phyloP scores from a whole-genome alignment of 2,329 filamentous ascomycete genomes.

The Colletotrichum karsti region DNA sequence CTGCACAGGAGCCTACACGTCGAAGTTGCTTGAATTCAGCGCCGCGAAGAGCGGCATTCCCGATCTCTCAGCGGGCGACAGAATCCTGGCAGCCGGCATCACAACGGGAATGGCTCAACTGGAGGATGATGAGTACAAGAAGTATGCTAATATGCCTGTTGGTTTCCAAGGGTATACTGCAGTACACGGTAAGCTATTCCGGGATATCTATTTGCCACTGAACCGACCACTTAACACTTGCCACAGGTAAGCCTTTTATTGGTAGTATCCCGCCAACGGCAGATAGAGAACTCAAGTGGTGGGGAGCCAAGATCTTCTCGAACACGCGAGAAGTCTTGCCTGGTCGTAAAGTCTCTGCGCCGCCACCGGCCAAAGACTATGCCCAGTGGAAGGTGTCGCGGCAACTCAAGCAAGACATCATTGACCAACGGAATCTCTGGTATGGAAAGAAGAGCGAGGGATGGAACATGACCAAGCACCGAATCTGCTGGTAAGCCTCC shows the following conservation, averaged over 20 bases:
- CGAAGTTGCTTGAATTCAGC: conserved; percentile 61
- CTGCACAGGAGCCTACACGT: conserved; percentile 66
- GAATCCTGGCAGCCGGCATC: conserved; percentile 68
- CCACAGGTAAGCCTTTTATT: conserved; percentile 59
- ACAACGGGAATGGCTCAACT: conserved; percentile 66
- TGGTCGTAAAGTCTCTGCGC: conserved; percentile 63
- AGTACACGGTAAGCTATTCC: conserved; percentile 41
- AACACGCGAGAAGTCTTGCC: conserved; percentile 62
- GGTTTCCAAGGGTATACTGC: conserved; percentile 51
- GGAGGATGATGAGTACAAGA: conserved; percentile 51
- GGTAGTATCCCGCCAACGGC: conserved; percentile 65
- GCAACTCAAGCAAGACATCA: conserved; percentile 65
- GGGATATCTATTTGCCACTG: not conserved
- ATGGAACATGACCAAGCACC: conserved; percentile 69
- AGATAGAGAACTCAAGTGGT: conserved; percentile 64
- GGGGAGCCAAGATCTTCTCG: conserved; percentile 67
- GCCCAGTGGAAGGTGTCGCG: conserved; percentile 68
- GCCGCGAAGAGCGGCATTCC: conserved; percentile 54
- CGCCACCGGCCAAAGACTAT: conserved; percentile 65
- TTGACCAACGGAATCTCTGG: conserved; percentile 63
- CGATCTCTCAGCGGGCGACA: conserved; percentile 58
- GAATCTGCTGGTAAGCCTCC: conserved; percentile 71
- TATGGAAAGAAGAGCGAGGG: conserved; percentile 64
- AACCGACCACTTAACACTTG: conserved; percentile 26
- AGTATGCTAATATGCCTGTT: conserved; percentile 59